A percentile compares a stretch with the other conserved stretches of the same genome.
phyloP scores from a whole-genome alignment of 352 stramenopile species.

The Globisporangium polare region DNA sequence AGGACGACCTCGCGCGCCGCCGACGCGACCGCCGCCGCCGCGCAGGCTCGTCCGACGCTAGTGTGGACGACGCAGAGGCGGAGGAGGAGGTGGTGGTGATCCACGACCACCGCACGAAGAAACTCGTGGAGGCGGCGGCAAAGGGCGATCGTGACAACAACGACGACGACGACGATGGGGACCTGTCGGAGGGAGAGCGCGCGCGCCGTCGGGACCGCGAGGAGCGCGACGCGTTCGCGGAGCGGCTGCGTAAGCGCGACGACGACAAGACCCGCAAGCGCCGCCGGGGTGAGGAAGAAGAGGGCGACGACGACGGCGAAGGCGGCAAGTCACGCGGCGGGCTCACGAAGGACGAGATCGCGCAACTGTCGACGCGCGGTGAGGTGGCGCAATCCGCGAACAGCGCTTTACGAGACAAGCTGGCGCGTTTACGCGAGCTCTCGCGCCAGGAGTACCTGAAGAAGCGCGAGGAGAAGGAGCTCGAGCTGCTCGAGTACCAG shows the following conservation, averaged over 20 bases:
- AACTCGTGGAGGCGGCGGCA: conserved; percentile 18
- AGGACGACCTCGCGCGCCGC: conserved; percentile 15
- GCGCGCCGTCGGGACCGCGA: conserved; percentile 53
- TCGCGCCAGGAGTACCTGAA: conserved; percentile 96
- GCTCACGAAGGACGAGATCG: conserved; percentile 76
- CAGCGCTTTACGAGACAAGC: conserved; percentile 42
- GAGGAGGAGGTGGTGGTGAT: conserved; percentile 31
- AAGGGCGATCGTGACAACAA: conserved; percentile 2
- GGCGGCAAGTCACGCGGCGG: conserved; percentile 17
- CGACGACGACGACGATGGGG: neutral
- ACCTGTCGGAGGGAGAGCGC: conserved; percentile 36
- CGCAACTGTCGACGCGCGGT: conserved; percentile 76
- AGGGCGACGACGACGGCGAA: conserved; percentile 20
- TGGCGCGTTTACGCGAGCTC: conserved; percentile 85
- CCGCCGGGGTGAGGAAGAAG: conserved; percentile 28
- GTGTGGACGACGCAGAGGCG: neutral
- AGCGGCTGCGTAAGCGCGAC: conserved; percentile 71
- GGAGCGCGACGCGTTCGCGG: conserved; percentile 81
- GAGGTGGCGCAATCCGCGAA: conserved; percentile 41
- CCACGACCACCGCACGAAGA: conserved; percentile 42
- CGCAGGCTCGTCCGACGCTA: conserved; percentile 3
- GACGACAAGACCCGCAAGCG: conserved; percentile 69
- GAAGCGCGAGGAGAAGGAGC: conserved; percentile 97
- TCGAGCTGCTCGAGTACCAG: conserved; percentile 90
- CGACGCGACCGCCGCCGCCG: conserved; percentile 6